phyloP scores from a whole-genome alignment of 192 early-diverging fungal species.

The Rhizoclosmatium globosum region DNA sequence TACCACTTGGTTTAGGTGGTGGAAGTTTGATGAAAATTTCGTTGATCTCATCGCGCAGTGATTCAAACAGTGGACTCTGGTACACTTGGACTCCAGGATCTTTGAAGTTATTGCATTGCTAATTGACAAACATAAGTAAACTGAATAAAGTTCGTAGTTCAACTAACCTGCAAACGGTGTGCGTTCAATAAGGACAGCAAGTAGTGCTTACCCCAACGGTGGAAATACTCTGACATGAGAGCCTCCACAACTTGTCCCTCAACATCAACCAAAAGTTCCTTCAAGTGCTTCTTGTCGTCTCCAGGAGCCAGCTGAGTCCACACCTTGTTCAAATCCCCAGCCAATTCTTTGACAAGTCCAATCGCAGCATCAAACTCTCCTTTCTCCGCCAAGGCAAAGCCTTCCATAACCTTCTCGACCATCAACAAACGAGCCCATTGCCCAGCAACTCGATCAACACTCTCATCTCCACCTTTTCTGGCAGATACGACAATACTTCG shows the following conservation, averaged over 20 bases:
- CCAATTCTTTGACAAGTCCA: conserved; percentile 7
- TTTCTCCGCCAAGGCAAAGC: neutral
- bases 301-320: neutral
- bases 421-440: conserved; percentile 12
- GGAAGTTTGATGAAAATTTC: conserved; percentile 43
- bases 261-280: conserved; percentile 38
- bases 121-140: neutral
- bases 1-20: conserved; percentile 33
- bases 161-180: conserved; percentile 36
- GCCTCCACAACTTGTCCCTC: conserved; percentile 41
- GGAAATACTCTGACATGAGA: conserved; percentile 19
- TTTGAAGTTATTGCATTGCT: conserved; percentile 53
- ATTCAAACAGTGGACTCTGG: conserved; percentile 23
- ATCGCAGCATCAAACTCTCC: conserved; percentile 5
- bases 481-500: neutral
- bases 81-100: conserved; percentile 51
- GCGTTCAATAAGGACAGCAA: conserved; percentile 38
- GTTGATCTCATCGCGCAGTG: conserved; percentile 32
- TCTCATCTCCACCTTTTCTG: conserved; percentile 20
- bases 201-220: conserved; percentile 49
- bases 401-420: conserved; percentile 29
- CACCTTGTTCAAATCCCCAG: neutral
- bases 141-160: neutral
- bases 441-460: conserved; percentile 14
- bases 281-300: conserved; percentile 19